Base-by-base conservation (phyloP, 139 green algal species). In the Nannochloris sp. region DNA sequence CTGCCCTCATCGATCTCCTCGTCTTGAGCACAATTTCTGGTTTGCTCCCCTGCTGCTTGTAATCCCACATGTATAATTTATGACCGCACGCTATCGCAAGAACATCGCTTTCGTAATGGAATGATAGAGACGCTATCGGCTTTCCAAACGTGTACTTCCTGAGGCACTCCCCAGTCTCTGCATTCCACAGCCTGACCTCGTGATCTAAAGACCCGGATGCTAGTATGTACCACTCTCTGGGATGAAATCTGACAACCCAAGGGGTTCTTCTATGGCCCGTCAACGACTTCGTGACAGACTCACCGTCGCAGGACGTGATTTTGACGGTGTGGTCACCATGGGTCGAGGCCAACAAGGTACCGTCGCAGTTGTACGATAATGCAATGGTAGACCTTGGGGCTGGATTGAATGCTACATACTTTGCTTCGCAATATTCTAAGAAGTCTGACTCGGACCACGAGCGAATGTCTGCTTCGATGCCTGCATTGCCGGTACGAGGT, bases 301-400 rank as follows among this genome's bases (percentile, higher is more conserved):
- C 77, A 6, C 73, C 91, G n/a, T 34, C 36, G 12, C 73, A 85
- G 49, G 69, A 75, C 3, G 80, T 86, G 14, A 96, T 71, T 67
- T 96, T 96, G 5, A 96, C 89, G 1, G 89, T 96, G 69, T 96
- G 89, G 60, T 96, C 89, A 12, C 89, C 89, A 63, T 96, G 89
- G 24, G 89, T 92, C 5, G 81, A 90, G 3, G 89, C 89, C n/a
- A 96, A 64, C 36, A 84, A 57, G 5, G 44, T 62, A 14, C 89
- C 89, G 62, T 96, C 87, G 6, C 69, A 72, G 34, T 74, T 86
- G 75, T 92, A 96, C 5, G 80, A 84, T 4, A 80, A 70, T 2
- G 89, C 89, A 31, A 96, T 96, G 23, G 89, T 95, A 10, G 86
- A 95, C 18, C 89, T 75, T 0, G 89, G 89, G 0, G 82, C 56